Conservation (phyloP, 805 yeast species). For the Alloascoidea africana region DNA sequence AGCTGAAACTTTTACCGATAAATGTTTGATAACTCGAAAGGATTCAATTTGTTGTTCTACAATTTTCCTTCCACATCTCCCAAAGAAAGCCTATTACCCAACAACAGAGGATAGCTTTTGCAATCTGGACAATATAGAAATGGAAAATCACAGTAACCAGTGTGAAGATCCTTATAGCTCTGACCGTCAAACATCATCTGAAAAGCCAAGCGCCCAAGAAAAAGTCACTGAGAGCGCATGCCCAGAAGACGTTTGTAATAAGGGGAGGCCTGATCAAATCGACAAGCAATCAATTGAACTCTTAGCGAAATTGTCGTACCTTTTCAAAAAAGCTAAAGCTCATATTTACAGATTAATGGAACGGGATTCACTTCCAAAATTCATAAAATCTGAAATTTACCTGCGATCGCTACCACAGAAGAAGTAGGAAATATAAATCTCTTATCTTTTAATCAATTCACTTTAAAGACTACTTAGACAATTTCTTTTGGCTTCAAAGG, state of each 20-base stretch:
- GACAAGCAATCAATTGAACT: slow-evolving; percentile 17
- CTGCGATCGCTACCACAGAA: no score
- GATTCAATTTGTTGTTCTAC: background rate
- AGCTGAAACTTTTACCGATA: background rate
- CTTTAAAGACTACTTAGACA: no score
- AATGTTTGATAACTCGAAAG: background rate
- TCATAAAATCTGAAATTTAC: slow-evolving; percentile 24
- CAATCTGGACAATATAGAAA: background rate
- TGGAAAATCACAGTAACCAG: background rate
- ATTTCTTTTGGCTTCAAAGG: no score
- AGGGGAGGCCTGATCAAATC: background rate
- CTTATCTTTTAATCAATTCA: no score
- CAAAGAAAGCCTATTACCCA: background rate
- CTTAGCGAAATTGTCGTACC: slow-evolving; percentile 23
- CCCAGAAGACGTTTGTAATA: no score
- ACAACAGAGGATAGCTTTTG: background rate
- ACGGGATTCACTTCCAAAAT: slow-evolving; percentile 60
- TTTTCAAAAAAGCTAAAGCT: slow-evolving; percentile 31
- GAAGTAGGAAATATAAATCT: no score
- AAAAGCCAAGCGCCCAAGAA: no score
- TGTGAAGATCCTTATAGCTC: background rate
- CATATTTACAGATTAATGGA: slow-evolving; percentile 49
- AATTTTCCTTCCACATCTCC: background rate
- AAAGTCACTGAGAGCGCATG: no score
- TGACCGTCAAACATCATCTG: no score